Evolutionary conservation across 2,329 filamentous ascomycete species (phyloP).

Genomic region (Neofusicoccum parvum): DNA sequence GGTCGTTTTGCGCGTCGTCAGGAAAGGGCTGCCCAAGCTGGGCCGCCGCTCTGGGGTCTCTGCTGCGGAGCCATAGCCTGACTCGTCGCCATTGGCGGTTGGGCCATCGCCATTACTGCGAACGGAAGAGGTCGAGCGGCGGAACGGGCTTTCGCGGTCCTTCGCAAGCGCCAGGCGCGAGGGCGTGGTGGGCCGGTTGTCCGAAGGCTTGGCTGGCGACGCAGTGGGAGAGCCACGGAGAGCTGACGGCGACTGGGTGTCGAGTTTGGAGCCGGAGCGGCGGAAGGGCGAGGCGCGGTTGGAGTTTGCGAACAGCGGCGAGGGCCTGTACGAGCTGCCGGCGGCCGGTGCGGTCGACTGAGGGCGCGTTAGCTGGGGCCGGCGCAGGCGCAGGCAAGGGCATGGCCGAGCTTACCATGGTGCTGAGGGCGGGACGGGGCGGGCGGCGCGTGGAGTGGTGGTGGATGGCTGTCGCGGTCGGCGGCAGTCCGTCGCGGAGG

Average conservation of each 20-base stretch:
- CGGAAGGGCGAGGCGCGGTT: conserved; percentile 48
- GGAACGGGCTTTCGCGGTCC: conserved; percentile 23
- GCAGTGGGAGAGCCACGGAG: conserved; percentile 28
- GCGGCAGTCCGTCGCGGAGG: too few relatives aligned
- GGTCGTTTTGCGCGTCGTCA: conserved; percentile 33
- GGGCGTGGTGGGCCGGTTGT: conserved; percentile 21
- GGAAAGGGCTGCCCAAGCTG: conserved; percentile 27
- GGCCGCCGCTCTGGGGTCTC: conserved; percentile 34
- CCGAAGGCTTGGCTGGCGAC: conserved; percentile 23
- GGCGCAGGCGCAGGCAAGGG: background rate
- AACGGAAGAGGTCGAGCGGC: conserved; percentile 38
- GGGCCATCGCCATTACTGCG: conserved; percentile 26
- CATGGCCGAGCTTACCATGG: conserved; percentile 12
- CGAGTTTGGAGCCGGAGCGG: conserved; percentile 43
- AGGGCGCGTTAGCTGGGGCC: background rate
- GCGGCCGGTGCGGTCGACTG: conserved; percentile 15
- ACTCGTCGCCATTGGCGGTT: conserved; percentile 9
- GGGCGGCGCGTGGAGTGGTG: background rate
- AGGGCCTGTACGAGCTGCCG: conserved; percentile 42
- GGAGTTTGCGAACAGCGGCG: conserved; percentile 46
- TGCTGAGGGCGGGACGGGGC: background rate
- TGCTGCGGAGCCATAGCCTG: conserved; percentile 25
- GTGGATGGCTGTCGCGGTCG: background rate
- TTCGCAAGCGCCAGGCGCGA: conserved; percentile 26
- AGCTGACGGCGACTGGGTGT: conserved; percentile 41